Conservation (phyloP, 1,284 basidiomycete species). For the Moesziomyces globuligerus region DNA sequence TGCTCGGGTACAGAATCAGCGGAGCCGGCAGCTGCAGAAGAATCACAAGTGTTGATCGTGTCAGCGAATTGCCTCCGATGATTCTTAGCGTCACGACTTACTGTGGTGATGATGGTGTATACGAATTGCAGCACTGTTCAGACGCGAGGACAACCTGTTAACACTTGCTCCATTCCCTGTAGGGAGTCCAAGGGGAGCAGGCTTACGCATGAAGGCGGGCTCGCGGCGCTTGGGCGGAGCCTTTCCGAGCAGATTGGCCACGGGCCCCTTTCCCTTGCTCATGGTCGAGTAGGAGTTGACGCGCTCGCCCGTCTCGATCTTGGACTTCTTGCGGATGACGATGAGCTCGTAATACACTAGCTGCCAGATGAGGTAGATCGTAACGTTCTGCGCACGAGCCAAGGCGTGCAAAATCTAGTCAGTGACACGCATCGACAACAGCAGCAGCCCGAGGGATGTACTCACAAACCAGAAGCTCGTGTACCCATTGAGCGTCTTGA, state of each 20-base stretch:
- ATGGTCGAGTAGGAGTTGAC: conserved; percentile 58
- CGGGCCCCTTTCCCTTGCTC: conserved; percentile 54
- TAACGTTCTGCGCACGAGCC: conserved; percentile 71
- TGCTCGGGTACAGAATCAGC: conserved; percentile 80
- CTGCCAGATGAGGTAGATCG: conserved; percentile 85
- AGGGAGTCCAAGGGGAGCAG: too few species aligned
- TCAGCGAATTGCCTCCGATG: too few species aligned
- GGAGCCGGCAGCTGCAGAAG: conserved; percentile 75
- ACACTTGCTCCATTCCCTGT: too few species aligned
- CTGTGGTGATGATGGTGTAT: conserved; percentile 84
- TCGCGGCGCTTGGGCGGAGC: conserved; percentile 46
- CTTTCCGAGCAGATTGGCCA: conserved; percentile 55
- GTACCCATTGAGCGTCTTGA: conserved; percentile 75
- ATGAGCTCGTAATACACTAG: conserved; percentile 72
- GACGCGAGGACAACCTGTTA: too few species aligned
- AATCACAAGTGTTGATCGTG: neutral
- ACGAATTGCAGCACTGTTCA: conserved; percentile 70
- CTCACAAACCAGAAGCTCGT: conserved; percentile 72
- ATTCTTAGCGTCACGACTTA: too few species aligned
- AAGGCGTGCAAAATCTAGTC: neutral
- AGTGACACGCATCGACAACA: neutral
- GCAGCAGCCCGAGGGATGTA: conserved; percentile 1
- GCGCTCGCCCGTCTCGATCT: conserved; percentile 55
- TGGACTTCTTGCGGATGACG: conserved; percentile 34
- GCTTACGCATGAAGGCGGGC: conserved; percentile 45